Percentiles rank a stretch among this genome's conserved stretches.
phyloP scores from a whole-genome alignment of 2,329 filamentous ascomycete genomes.

The Thermothelomyces thermophilus region DNA sequence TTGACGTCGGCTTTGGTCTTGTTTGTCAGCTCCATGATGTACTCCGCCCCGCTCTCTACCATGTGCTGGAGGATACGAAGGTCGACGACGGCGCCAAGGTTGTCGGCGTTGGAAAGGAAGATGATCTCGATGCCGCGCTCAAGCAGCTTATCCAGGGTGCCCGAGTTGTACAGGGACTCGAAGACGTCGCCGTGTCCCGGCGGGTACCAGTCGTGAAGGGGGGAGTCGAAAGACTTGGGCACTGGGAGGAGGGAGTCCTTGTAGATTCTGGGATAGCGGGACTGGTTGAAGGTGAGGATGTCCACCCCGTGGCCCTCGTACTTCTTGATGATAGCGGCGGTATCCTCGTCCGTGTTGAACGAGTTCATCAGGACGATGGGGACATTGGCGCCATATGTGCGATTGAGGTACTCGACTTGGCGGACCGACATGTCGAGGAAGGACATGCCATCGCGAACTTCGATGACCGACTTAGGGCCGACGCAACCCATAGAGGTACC shows the following conservation, averaged over 20 bases:
- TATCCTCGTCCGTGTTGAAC: constrained; percentile 99
- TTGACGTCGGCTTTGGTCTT: constrained; percentile 99
- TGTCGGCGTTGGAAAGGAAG: constrained; percentile 99
- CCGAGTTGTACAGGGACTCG: constrained; percentile 98
- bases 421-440: constrained; percentile 98
- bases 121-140: constrained; percentile 94
- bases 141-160: constrained; percentile 92
- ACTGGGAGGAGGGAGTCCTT: constrained; percentile 97
- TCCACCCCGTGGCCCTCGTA: constrained; percentile 99
- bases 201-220: constrained; percentile 96
- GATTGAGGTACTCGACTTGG: constrained; percentile 98
- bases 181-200: constrained; percentile 99
- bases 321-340: constrained; percentile 99
- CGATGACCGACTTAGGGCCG: constrained; percentile 98
- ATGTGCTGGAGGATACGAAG: constrained; percentile 98
- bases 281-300: constrained; percentile 99
- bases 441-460: constrained; percentile 99
- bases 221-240: constrained; percentile 79
- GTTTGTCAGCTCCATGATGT: constrained; percentile 99
- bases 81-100: constrained; percentile 95
- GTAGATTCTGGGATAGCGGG: constrained; percentile 91
- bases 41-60: constrained; percentile 94
- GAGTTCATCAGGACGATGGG: constrained; percentile 99
- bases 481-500: constrained; percentile 99
- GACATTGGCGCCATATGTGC: constrained; percentile 94